These are phyloP conservation scores for Lasiodiplodia sp. DNA, from an alignment of 2,329 filamentous ascomycete genomes.

Conservation along the genomic window DNA sequence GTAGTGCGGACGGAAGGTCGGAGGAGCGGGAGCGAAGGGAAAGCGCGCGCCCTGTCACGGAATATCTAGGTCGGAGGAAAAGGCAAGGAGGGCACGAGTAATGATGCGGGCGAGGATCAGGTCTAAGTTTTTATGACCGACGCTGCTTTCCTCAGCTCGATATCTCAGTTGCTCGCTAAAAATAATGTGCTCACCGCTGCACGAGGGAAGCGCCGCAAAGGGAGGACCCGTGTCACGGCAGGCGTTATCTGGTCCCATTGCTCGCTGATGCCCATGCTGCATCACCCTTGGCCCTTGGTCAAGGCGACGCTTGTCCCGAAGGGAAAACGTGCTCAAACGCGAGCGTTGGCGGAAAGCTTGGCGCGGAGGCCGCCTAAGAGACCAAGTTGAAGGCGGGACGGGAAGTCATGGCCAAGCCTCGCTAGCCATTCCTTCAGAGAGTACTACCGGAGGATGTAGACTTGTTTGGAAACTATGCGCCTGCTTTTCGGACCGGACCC, in stretches of 20 bases:
- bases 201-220: not conserved
- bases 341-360: conserved; percentile 20
- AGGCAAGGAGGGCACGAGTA: not conserved
- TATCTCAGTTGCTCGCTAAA: not conserved
- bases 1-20: not conserved
- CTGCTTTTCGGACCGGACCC: not conserved
- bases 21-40: not conserved
- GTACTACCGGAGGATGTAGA: not conserved
- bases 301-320: conserved; percentile 2
- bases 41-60: not conserved
- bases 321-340: conserved; percentile 22
- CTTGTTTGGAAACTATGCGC: not conserved
- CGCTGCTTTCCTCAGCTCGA: not conserved
- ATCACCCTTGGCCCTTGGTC: conserved; percentile 7
- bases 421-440: not conserved
- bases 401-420: not conserved
- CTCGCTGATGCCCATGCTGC: conserved; percentile 5
- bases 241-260: not conserved
- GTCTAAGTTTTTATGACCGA: not conserved
- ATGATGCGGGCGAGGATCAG: not conserved
- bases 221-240: conserved; percentile 9
- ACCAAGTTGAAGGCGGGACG: not conserved
- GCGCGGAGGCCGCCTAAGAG: not conserved
- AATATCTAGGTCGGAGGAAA: not conserved
- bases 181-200: conserved; percentile 18